These are phyloP conservation scores for Globisporangium camurandrum DNA, from an alignment of 352 stramenopile species.

Conservation along the genomic window DNA sequence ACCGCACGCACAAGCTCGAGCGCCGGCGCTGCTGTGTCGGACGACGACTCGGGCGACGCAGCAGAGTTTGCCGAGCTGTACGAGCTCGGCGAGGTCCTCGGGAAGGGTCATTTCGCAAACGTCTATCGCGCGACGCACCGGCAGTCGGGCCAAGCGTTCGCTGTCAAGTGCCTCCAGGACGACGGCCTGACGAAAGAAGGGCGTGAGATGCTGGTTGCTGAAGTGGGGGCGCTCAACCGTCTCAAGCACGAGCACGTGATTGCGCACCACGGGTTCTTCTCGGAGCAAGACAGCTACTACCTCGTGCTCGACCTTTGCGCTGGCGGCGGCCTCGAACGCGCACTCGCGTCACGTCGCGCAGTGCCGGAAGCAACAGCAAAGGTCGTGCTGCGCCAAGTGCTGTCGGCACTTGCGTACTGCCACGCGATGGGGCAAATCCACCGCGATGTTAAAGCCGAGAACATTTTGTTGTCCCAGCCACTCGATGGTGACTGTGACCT, in stretches of 20 bases:
- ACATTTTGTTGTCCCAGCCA: constrained; percentile 64
- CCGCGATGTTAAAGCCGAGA: constrained; percentile 78
- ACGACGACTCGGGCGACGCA: constrained; percentile 5
- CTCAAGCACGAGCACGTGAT: constrained; percentile 83
- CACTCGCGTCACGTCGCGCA: constrained; percentile 51
- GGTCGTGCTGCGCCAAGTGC: constrained; percentile 66
- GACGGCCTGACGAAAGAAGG: constrained; percentile 38
- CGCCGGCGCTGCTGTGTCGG: constrained; percentile 3
- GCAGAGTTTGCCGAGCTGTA: constrained; percentile 56
- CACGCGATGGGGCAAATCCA: constrained; percentile 89
- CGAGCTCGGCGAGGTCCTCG: constrained; percentile 40
- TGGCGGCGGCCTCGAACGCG: constrained; percentile 71
- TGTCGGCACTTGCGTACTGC: constrained; percentile 78
- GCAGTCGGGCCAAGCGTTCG: constrained; percentile 30
- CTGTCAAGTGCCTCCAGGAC: constrained; percentile 62
- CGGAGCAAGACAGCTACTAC: constrained; percentile 66
- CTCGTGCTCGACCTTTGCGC: constrained; percentile 85
- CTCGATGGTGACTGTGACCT: constrained; percentile 19
- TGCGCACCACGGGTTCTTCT: constrained; percentile 71
- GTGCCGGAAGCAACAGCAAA: constrained; percentile 65
- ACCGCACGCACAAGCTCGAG: neutral
- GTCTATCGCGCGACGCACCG: constrained; percentile 49
- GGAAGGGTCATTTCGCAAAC: constrained; percentile 51
- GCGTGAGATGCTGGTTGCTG: constrained; percentile 55
- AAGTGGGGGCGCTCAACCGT: constrained; percentile 57